Percentiles rank a stretch among this genome's conserved stretches.
phyloP scores from a whole-genome alignment of 495 filamentous ascomycete genomes.

The Aspergillus taichungensis region DNA sequence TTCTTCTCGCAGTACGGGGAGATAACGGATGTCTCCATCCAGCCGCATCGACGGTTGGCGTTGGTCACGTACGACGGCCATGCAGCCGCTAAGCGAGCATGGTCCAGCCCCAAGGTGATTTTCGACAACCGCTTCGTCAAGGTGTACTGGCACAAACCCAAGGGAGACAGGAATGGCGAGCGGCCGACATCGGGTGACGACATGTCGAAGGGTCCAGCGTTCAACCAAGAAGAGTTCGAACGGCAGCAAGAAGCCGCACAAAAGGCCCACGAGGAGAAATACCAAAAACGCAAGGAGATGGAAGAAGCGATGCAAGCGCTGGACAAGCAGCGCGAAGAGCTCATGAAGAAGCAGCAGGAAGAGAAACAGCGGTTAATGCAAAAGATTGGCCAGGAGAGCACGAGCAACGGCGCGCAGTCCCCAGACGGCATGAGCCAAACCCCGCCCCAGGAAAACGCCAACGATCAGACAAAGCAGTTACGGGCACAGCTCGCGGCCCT shows the following conservation, averaged over 20 bases:
- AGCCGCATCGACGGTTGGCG: slow-evolving; percentile 68
- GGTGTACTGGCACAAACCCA: slow-evolving; percentile 84
- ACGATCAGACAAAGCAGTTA: slow-evolving; percentile 54
- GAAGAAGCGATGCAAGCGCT: slow-evolving; percentile 64
- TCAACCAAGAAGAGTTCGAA: slow-evolving; percentile 72
- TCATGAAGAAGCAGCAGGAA: slow-evolving; percentile 64
- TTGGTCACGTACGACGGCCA: slow-evolving; percentile 72
- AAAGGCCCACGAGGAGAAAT: slow-evolving; percentile 66
- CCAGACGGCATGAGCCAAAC: slow-evolving; percentile 9
- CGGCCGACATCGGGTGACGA: slow-evolving; percentile 16
- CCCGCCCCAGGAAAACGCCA: slow-evolving; percentile 42
- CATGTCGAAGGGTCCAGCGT: slow-evolving; percentile 39
- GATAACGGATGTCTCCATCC: slow-evolving; percentile 64
- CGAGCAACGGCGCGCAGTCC: slow-evolving; percentile 15
- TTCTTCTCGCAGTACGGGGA: slow-evolving; percentile 85
- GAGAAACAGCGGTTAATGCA: slow-evolving; percentile 64
- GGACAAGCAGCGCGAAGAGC: slow-evolving; percentile 66
- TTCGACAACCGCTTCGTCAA: slow-evolving; percentile 98
- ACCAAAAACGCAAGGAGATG: slow-evolving; percentile 62
- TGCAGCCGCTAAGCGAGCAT: slow-evolving; percentile 68
- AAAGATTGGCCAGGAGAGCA: slow-evolving; percentile 44
- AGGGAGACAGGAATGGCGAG: slow-evolving; percentile 27
- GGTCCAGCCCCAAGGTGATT: slow-evolving; percentile 84
- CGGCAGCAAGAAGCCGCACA: slow-evolving; percentile 73
- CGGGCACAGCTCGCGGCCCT: slow-evolving; percentile 73